Percentiles rank a stretch among this genome's conserved stretches.
Conservation (phyloP, 2,329 filamentous ascomycete genomes). For the Venturia effusa region DNA sequence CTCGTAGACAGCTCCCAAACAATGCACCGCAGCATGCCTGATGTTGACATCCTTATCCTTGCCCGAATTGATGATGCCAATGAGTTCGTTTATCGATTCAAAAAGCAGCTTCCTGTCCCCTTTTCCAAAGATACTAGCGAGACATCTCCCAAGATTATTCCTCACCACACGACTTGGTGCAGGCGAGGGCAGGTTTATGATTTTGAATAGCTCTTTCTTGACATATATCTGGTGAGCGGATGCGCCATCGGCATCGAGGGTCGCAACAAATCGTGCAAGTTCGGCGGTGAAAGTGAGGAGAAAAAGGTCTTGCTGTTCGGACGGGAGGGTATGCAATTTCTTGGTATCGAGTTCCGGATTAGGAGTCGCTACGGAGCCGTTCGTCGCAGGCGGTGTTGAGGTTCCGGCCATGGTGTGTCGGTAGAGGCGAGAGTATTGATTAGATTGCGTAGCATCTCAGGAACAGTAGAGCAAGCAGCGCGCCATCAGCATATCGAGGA, state of each 20-base stretch:
- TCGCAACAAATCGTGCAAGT: conserved; percentile 68
- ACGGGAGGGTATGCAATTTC: conserved; percentile 79
- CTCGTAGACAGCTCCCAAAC: conserved; percentile 79
- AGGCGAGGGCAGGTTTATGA: conserved; percentile 72
- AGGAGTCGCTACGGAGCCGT: conserved; percentile 20
- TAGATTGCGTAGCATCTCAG: not conserved
- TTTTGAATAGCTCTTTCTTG: conserved; percentile 89
- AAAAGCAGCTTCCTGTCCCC: conserved; percentile 88
- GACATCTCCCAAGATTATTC: conserved; percentile 76
- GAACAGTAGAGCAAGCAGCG: not conserved
- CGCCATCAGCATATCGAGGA: not conserved
- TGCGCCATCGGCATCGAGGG: conserved; percentile 65
- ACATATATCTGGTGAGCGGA: conserved; percentile 83
- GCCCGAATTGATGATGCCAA: conserved; percentile 58
- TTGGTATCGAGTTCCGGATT: conserved; percentile 77
- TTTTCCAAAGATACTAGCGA: conserved; percentile 69
- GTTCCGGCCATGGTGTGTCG: conserved; percentile 1
- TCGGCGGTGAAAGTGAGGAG: conserved; percentile 80
- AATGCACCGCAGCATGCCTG: conserved; percentile 80
- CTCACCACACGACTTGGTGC: conserved; percentile 79
- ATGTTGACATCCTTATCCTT: conserved; percentile 73
- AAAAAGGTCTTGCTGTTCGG: conserved; percentile 93
- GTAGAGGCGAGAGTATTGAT: not conserved
- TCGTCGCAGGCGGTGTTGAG: not conserved
- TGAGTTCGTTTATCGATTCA: conserved; percentile 85